phyloP scores from a whole-genome alignment of 2,329 filamentous ascomycete species.

The Zasmidium angulare region DNA sequence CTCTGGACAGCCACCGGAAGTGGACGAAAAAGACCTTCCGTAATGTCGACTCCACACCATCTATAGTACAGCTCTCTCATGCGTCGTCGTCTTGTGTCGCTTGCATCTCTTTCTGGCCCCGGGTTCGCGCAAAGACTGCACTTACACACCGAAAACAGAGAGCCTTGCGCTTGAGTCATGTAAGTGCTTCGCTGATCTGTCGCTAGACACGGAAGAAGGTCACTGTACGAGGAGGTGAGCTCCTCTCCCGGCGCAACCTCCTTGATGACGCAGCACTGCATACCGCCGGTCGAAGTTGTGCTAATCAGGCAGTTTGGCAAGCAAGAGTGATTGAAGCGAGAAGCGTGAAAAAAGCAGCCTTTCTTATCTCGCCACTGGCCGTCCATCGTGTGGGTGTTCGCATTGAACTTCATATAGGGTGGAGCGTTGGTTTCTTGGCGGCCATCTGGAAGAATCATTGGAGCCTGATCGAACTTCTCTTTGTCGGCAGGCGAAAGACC shows the following conservation, averaged over 20 bases:
- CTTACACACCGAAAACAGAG: no score
- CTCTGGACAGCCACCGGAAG: neutral
- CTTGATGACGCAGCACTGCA: neutral
- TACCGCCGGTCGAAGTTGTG: neutral
- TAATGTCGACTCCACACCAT: no score
- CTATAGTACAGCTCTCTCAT: no score
- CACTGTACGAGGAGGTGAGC: neutral
- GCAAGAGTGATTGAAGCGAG: constrained; percentile 3
- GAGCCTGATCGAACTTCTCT: neutral
- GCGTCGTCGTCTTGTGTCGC: no score
- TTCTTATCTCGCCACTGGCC: no score
- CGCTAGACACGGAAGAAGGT: neutral
- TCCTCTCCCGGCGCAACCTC: neutral
- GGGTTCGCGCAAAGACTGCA: no score
- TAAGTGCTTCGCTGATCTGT: neutral
- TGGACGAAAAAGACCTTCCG: neutral
- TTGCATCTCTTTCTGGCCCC: no score
- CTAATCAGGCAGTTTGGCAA: neutral
- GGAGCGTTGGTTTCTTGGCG: neutral
- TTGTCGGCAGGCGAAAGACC: neutral
- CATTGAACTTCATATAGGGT: neutral
- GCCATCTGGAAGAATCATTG: neutral
- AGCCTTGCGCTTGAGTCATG: no score
- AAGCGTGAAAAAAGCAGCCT: neutral
- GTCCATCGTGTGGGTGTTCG: neutral